Percentiles rank a stretch among this genome's conserved stretches.
Evolutionary conservation across 2,329 filamentous ascomycete genomes (phyloP).

Genomic region (Trichocomaceae sp.): DNA sequence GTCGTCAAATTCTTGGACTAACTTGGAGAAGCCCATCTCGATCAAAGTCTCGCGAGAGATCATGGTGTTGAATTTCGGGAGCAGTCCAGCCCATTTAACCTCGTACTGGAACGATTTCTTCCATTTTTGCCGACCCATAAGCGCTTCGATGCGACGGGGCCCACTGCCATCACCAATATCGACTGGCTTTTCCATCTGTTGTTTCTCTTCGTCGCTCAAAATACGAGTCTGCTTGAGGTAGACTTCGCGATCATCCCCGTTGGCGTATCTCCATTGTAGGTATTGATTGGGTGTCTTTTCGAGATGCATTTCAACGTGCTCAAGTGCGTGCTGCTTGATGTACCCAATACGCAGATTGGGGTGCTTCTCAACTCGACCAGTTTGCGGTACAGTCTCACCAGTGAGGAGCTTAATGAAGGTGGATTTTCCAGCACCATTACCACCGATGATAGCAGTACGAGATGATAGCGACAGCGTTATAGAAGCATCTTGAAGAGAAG

Average conservation of each 20-base stretch:
- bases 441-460: slow-evolving; percentile 90
- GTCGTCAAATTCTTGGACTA: slow-evolving; percentile 96
- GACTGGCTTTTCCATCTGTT: slow-evolving; percentile 85
- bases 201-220: slow-evolving; percentile 74
- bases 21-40: slow-evolving; percentile 81
- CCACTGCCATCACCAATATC: slow-evolving; percentile 79
- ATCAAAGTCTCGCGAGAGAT: slow-evolving; percentile 87
- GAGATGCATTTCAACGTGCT: slow-evolving; percentile 99
- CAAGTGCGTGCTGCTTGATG: slow-evolving; percentile 97
- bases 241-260: slow-evolving; percentile 94
- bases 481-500: slow-evolving; percentile 80
- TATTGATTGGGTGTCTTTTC: slow-evolving; percentile 99
- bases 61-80: slow-evolving; percentile 90
- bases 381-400: slow-evolving; percentile 77
- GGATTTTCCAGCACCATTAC: slow-evolving; percentile 96
- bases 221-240: slow-evolving; percentile 95
- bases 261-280: slow-evolving; percentile 94
- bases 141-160: slow-evolving; percentile 67
- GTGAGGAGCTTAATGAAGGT: slow-evolving; percentile 97
- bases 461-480: slow-evolving; percentile 84
- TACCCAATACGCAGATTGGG: slow-evolving; percentile 98
- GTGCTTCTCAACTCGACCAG: slow-evolving; percentile 91
- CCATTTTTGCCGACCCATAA: slow-evolving; percentile 95
- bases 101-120: slow-evolving; percentile 99
- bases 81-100: slow-evolving; percentile 84